These are phyloP conservation scores for Paspalum notatum DNA, from an alignment of 176 grass and related monocot genomes.

Conservation along the genomic window DNA sequence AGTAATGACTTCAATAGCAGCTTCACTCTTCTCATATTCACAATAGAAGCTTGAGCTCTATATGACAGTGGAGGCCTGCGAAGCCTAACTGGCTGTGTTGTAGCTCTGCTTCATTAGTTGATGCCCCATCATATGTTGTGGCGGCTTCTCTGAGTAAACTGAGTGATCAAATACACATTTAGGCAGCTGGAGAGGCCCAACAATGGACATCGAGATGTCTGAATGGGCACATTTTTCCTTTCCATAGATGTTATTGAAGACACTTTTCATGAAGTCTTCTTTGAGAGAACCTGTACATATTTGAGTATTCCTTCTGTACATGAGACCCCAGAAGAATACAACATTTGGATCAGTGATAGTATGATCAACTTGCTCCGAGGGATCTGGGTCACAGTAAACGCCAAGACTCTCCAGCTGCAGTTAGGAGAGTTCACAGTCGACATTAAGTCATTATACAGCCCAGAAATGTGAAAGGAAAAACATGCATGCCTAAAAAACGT, in stretches of 20 bases:
- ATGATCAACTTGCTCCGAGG: constrained; percentile 59
- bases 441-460: background rate
- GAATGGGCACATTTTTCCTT: constrained; percentile 46
- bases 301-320: constrained; percentile 25
- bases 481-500: background rate
- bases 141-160: constrained; percentile 45
- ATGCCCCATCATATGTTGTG: constrained; percentile 39
- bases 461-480: constrained; percentile 16
- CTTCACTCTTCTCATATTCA: constrained; percentile 36
- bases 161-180: constrained; percentile 46
- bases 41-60: constrained; percentile 27
- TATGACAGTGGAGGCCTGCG: background rate
- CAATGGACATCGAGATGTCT: constrained; percentile 52
- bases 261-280: constrained; percentile 68
- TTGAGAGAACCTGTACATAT: constrained; percentile 51
- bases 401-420: constrained; percentile 64
- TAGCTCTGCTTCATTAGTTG: constrained; percentile 39
- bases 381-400: constrained; percentile 60
- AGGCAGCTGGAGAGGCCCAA: constrained; percentile 45
- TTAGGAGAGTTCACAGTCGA: constrained; percentile 40
- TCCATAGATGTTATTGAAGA: constrained; percentile 56
- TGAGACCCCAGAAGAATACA: constrained; percentile 72
- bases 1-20: constrained; percentile 19
- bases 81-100: constrained; percentile 40
- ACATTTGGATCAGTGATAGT: constrained; percentile 46